Evolutionary conservation across 805 yeast species (phyloP).

Genomic region (Myxozyma monticola): DNA sequence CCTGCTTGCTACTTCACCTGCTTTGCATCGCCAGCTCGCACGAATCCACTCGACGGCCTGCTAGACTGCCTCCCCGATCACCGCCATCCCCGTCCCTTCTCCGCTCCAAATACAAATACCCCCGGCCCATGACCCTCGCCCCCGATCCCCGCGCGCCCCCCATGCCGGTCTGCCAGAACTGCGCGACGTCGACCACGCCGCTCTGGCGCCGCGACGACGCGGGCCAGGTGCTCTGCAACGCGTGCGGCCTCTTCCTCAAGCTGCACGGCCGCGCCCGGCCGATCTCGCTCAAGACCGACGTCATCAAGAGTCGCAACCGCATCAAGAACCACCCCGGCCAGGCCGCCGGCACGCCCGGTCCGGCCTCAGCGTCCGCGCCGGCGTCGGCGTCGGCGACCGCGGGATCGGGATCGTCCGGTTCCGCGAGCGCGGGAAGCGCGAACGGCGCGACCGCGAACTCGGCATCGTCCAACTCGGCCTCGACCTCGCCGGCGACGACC

Average conservation of each 20-base stretch:
- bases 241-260: constrained; percentile 86
- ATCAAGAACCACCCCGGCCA: constrained; percentile 46
- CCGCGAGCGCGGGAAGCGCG: constrained; percentile 9
- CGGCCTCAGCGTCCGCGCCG: not conserved
- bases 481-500: constrained; percentile 1
- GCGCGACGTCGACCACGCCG: constrained; percentile 91
- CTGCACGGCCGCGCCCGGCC: constrained; percentile 93
- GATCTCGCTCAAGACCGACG: constrained; percentile 85
- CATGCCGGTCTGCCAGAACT: constrained; percentile 73
- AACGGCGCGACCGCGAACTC: not conserved
- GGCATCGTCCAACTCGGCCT: constrained; percentile 1
- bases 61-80: not conserved
- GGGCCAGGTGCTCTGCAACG: constrained; percentile 88
- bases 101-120: not conserved
- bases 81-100: constrained; percentile 3
- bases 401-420: constrained; percentile 4
- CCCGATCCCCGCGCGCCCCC: constrained; percentile 14
- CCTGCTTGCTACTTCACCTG: too few relatives aligned
- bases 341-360: not conserved
- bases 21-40: too few relatives aligned
- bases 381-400: not conserved
- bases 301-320: constrained; percentile 86
- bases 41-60: too few relatives aligned
- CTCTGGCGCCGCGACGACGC: constrained; percentile 93
- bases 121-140: constrained; percentile 21